Percentiles rank a stretch among this genome's conserved stretches.
Conservation (phyloP, 192 early-diverging fungal genomes). For the Coemansia sp. region DNA sequence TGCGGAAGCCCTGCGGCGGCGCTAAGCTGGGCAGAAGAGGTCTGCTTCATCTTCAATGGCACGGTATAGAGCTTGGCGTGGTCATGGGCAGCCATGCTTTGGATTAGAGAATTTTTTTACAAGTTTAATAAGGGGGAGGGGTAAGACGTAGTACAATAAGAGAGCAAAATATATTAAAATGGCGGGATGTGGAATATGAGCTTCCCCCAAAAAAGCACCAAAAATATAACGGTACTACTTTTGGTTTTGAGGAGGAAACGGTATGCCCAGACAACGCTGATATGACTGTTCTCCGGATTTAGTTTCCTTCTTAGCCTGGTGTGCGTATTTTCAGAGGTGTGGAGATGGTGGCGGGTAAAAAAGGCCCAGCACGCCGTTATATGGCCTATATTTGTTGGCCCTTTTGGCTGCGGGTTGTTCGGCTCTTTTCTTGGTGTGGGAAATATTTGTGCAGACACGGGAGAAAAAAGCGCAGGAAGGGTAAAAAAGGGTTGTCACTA, state of each 20-base stretch:
- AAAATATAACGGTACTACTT: background rate
- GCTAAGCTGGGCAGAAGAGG: slow-evolving; percentile 6
- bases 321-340: background rate
- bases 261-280: background rate
- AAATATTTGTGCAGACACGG: background rate
- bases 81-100: slow-evolving; percentile 24
- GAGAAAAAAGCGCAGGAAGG: background rate
- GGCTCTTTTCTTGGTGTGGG: slow-evolving; percentile 1
- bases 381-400: background rate
- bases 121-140: background rate
- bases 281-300: background rate
- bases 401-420: background rate
- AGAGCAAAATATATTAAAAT: background rate
- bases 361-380: background rate
- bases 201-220: background rate
- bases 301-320: background rate
- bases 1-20: slow-evolving; percentile 28
- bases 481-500: background rate
- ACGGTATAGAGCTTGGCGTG: slow-evolving; percentile 24
- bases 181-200: background rate
- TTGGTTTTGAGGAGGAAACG: background rate
- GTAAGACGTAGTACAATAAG: background rate
- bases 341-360: background rate
- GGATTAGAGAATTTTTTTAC: background rate
- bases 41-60: slow-evolving; percentile 24